Evolutionary conservation across 441 rosid species (phyloP), one percentile per base, ranked within the genome.

Genomic region (Pelargonium fulgidum): DNA sequence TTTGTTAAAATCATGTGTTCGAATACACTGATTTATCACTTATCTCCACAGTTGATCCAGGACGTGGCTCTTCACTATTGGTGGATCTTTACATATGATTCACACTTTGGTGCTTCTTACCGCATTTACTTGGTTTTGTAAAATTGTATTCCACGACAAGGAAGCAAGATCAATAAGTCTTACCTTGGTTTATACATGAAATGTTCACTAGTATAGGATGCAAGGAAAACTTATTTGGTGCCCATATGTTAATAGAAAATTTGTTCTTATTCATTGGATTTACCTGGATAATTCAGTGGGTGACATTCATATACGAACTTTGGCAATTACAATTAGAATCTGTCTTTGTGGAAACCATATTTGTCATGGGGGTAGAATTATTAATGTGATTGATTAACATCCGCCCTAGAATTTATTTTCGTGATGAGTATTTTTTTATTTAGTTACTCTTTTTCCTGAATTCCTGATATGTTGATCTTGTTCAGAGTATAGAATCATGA

Each of bases 401-500:
- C 63, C 3, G 63, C 63, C 33, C 16, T 58, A 19, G 22, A 26
- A 9, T 19, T 58, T 17, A 5, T 54, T 54, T 19, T 58, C 63
- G 20, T 7, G 63, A 16, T 17, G 19, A 54, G 24, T 12, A 56
- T 56, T 56, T 10, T 17, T 56, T 59, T 3, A 24, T 59, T 20
- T 58, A 11, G 64, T 10, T 9, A 59, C 36, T 12, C 10, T 22
- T 17, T 19, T 56, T 17, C 10, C 3, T 56, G 13, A 1, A n/a
- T n/a, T n/a, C n/a, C n/a, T n/a, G 62, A 59, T 22, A 59, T n/a
- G n/a, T 10, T 59, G 14, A 56, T 59, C 64, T 59, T 59, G 36
- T 22, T 59, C 36, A 22, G 64, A 20, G 14, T 59, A 13, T 22
- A 4, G 11, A 59, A 22, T 59, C 36, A 0, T 59, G 64, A 22